phyloP scores from a whole-genome alignment of 2,329 filamentous ascomycete species.

The Sporothrix curviconia region DNA sequence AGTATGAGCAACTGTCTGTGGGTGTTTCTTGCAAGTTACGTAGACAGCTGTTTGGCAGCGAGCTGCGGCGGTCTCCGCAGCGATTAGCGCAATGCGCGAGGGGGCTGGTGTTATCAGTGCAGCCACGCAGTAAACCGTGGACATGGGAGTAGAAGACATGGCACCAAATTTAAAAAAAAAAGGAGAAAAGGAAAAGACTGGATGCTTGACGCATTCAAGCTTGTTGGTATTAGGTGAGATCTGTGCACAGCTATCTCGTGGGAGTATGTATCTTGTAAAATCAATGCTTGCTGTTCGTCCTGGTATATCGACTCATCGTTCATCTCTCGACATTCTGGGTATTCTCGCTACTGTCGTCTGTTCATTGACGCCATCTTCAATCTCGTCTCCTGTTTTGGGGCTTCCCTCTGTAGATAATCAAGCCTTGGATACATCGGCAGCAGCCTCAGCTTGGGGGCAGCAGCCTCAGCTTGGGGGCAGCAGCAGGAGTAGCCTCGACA shows the following conservation, averaged over 20 bases:
- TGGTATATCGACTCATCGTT: background rate
- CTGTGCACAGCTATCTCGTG: too few species aligned
- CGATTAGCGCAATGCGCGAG: constrained; percentile 2
- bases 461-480: background rate
- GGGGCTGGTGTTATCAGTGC: background rate
- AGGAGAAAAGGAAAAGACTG: too few species aligned
- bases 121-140: background rate
- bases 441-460: background rate
- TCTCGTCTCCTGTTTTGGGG: background rate
- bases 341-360: background rate
- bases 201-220: too few species aligned
- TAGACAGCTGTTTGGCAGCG: background rate
- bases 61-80: background rate
- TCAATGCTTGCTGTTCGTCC: constrained; percentile 5
- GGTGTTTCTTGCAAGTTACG: too few species aligned
- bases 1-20: background rate
- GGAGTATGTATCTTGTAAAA: too few species aligned
- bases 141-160: too few species aligned
- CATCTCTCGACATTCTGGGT: constrained; percentile 2
- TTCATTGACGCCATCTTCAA: background rate
- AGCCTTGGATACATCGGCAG: background rate
- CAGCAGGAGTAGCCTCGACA: background rate
- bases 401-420: background rate
- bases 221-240: too few species aligned
- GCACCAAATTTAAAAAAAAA: constrained; percentile 2